A percentile compares a stretch with the other conserved stretches of the same genome.
These are phyloP conservation scores for Globisporangium nagaii DNA, from an alignment of 352 stramenopile species.

Conservation along the genomic window DNA sequence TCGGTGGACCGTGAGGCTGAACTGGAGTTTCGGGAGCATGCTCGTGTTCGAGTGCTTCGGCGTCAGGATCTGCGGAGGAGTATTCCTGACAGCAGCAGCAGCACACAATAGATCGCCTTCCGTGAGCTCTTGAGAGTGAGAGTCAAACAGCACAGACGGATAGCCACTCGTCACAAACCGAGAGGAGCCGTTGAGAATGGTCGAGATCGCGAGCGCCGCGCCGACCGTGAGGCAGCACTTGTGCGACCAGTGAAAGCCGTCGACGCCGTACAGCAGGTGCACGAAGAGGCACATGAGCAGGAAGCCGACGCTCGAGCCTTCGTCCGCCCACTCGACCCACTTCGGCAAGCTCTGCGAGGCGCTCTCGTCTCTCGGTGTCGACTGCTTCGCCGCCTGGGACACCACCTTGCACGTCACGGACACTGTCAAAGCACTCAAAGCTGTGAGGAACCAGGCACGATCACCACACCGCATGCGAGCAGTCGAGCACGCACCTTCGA, in stretches of 20 bases:
- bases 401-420: conserved; percentile 75
- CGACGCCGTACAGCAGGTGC: conserved; percentile 75
- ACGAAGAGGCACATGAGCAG: conserved; percentile 82
- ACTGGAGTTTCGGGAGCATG: conserved; percentile 70
- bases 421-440: conserved; percentile 18
- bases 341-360: conserved; percentile 37
- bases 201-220: conserved; percentile 75
- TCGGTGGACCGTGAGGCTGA: conserved; percentile 72
- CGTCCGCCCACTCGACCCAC: conserved; percentile 71
- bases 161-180: conserved; percentile 7
- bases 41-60: conserved; percentile 45
- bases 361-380: conserved; percentile 19
- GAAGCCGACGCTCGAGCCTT: conserved; percentile 77
- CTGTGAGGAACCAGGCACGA: too few species aligned
- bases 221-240: conserved; percentile 82
- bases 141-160: neutral
- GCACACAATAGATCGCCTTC: too few species aligned
- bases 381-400: conserved; percentile 24
- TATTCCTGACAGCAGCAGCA: conserved; percentile 7
- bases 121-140: conserved; percentile 9
- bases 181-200: conserved; percentile 65
- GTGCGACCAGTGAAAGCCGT: conserved; percentile 83
- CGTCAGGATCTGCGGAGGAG: conserved; percentile 25
- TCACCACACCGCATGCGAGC: too few species aligned
- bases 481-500: conserved; percentile 61